These are phyloP conservation scores for Medicago ruthenica DNA, from an alignment of 306 rosid genomes.

Conservation along the genomic window DNA sequence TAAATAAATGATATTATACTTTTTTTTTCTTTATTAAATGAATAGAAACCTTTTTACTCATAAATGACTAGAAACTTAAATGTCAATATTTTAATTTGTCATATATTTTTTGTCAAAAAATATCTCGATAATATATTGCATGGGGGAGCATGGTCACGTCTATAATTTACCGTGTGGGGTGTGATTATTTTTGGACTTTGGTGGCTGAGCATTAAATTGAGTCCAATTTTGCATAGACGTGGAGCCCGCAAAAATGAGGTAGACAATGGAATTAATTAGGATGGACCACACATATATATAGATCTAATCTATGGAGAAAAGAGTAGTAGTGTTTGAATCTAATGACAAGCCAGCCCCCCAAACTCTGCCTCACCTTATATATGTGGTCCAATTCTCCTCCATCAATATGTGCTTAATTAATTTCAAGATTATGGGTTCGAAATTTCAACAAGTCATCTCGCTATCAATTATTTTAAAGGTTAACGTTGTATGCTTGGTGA, in stretches of 20 bases:
- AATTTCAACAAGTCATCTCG: neutral
- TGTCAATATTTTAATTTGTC: no score
- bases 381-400: constrained; percentile 2
- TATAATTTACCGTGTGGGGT: neutral
- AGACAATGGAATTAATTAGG: constrained; percentile 12
- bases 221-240: neutral
- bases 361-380: neutral
- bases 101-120: no score
- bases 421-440: neutral
- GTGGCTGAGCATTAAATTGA: constrained; percentile 2
- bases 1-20: no score
- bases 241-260: neutral
- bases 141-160: no score
- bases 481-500: constrained; percentile 10
- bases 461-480: neutral
- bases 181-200: neutral
- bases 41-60: no score
- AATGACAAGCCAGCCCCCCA: neutral
- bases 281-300: constrained; percentile 27
- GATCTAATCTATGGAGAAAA: neutral
- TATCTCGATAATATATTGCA: no score
- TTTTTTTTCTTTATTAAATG: no score
- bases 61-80: no score
- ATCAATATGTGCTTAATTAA: neutral
- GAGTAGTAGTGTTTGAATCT: neutral